phyloP scores from a whole-genome alignment of 768 basidiomycete species.

The Saitozyma podzolica region DNA sequence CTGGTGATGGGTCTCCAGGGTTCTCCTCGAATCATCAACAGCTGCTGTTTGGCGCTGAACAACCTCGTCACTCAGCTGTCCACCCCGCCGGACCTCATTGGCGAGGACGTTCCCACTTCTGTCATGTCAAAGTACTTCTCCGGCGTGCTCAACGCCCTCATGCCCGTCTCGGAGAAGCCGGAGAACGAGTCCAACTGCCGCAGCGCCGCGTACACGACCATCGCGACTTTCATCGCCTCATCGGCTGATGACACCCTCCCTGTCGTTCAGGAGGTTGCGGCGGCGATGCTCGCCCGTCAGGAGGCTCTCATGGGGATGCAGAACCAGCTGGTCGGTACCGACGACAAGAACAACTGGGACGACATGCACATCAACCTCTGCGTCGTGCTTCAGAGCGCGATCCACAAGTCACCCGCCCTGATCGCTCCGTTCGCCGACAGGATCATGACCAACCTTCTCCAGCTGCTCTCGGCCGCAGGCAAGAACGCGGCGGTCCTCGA shows the following conservation, averaged over 20 bases:
- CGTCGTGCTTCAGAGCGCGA: slow-evolving; percentile 64
- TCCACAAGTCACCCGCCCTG: slow-evolving; percentile 76
- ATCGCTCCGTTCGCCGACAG: slow-evolving; percentile 88
- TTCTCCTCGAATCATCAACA: slow-evolving; percentile 80
- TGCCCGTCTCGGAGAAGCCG: slow-evolving; percentile 82
- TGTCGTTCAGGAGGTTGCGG: slow-evolving; percentile 76
- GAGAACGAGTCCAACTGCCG: slow-evolving; percentile 89
- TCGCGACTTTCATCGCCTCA: slow-evolving; percentile 80
- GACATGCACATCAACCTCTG: slow-evolving; percentile 95
- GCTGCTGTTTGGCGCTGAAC: slow-evolving; percentile 96
- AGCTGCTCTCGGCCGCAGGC: slow-evolving; percentile 79
- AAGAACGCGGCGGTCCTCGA: slow-evolving; percentile 94
- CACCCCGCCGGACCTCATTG: slow-evolving; percentile 64
- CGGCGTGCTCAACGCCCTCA: slow-evolving; percentile 76
- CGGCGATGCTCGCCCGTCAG: slow-evolving; percentile 84
- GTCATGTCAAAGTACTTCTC: slow-evolving; percentile 87
- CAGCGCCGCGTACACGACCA: slow-evolving; percentile 93
- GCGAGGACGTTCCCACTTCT: slow-evolving; percentile 61
- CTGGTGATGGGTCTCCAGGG: slow-evolving; percentile 78
- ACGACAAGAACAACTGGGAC: slow-evolving; percentile 98
- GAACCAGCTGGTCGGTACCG: slow-evolving; percentile 90
- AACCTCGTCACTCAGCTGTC: slow-evolving; percentile 89
- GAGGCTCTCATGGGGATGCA: slow-evolving; percentile 79
- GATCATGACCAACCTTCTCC: slow-evolving; percentile 87
- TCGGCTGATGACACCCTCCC: slow-evolving; percentile 74